Evolutionary conservation across 2,329 filamentous ascomycete genomes (phyloP).

Genomic region (Penicillium sp.): DNA sequence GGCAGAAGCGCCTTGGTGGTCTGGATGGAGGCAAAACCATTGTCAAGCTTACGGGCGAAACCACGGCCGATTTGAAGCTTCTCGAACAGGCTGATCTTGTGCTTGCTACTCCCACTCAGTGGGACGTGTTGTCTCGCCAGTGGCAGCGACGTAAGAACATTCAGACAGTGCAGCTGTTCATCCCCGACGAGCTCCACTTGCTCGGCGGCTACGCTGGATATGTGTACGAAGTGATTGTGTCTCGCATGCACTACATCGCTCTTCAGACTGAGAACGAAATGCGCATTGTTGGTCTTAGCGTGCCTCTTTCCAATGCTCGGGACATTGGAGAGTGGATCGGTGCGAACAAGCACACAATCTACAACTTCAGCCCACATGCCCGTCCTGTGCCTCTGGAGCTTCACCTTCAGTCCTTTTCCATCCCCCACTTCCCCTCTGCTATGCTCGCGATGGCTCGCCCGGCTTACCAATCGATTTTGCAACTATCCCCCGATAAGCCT

Average conservation of each 20-base stretch:
- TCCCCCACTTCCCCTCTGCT: conserved; percentile 93
- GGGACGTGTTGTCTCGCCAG: conserved; percentile 92
- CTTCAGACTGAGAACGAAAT: conserved; percentile 80
- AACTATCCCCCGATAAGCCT: conserved; percentile 84
- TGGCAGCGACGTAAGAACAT: conserved; percentile 98
- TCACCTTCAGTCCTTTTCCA: conserved; percentile 91
- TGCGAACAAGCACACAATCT: conserved; percentile 95
- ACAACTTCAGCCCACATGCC: conserved; percentile 94
- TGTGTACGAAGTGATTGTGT: conserved; percentile 95
- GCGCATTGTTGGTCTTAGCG: conserved; percentile 84
- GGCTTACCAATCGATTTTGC: conserved; percentile 81
- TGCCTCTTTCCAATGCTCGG: conserved; percentile 86
- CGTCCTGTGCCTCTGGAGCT: conserved; percentile 87
- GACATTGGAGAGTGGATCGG: conserved; percentile 98
- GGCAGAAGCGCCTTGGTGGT: conserved; percentile 71
- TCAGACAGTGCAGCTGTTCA: conserved; percentile 83
- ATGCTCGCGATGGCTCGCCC: conserved; percentile 99
- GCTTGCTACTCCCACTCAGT: conserved; percentile 87
- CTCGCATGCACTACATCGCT: conserved; percentile 93
- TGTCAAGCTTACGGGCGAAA: conserved; percentile 91
- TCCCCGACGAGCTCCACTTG: conserved; percentile 93
- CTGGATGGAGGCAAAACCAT: conserved; percentile 83
- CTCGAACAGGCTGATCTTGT: conserved; percentile 85
- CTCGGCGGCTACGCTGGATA: conserved; percentile 83
- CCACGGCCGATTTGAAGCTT: conserved; percentile 82